Evolutionary conservation across 768 basidiomycete species (phyloP), one percentile per base, ranked within the genome.

Genomic region (Amanita molliuscula): DNA sequence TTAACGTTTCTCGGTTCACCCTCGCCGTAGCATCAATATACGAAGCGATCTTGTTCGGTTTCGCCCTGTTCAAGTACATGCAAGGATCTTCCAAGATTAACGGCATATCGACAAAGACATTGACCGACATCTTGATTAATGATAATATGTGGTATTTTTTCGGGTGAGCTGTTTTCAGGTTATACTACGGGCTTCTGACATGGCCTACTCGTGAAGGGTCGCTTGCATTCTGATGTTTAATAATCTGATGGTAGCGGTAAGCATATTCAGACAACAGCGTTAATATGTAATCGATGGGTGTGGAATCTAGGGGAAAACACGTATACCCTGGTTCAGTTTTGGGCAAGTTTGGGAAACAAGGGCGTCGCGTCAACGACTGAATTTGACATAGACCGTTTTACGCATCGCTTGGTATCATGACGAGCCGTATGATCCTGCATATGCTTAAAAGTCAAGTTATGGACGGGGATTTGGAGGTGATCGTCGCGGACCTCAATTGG

Each of bases 241-340:
- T 54, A 73, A 71, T 53, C 56, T 75, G 13, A 74, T 74, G 73
- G 70, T 72, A 4, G 65, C 71, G 25, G 60, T 69, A 59, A 48
- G 51, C 53, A 25, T 11, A 25, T 23, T 6, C 29, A 20, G n/a
- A 34, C 10, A 10, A 31, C 13, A 26, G 15, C 18, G 15, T 7
- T 10, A 23, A 33, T 4, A 26, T 42, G 13, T 28, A 31, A 3
- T 16, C 13, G 31, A n/a, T n/a, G n/a, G 21, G 9, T 16, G 40
- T 13, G 5, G 3, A 34, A 23, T 37, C 15, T 31, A 74, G 71
- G 68, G 66, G 15, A 54, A 67, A 2, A 73, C 72, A 0, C 63
- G 63, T 34, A 73, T 75, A 33, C 74, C 73, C 1, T 76, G 73
- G 73, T 74, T 76, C 50, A 71, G 74, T 50, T 73, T 73, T 53